Percentiles rank a stretch among this genome's conserved stretches.
Evolutionary conservation across 106 monocot genomes (phyloP).

Genomic region (Acorus gramineus): DNA sequence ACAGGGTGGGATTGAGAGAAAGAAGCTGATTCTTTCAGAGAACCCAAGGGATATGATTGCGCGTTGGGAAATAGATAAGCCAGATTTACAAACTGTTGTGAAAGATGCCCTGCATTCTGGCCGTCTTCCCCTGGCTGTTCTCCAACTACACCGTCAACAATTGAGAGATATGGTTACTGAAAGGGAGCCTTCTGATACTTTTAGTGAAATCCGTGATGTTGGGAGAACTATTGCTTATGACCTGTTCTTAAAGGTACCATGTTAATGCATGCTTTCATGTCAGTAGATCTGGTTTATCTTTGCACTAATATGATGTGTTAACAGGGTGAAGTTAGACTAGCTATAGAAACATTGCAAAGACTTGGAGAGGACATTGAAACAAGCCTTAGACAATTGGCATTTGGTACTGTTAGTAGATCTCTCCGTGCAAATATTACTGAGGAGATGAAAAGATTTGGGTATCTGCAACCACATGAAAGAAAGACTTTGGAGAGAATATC

Average conservation of each 20-base stretch:
- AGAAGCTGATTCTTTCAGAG: constrained; percentile 27
- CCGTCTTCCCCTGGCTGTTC: constrained; percentile 78
- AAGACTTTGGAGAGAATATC: constrained; percentile 56
- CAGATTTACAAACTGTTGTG: constrained; percentile 63
- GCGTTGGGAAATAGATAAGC: constrained; percentile 61
- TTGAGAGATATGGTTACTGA: constrained; percentile 33
- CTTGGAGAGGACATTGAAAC: constrained; percentile 83
- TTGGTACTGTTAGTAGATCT: constrained; percentile 80
- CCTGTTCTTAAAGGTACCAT: constrained; percentile 73
- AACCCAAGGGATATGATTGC: constrained; percentile 72
- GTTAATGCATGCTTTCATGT: background rate
- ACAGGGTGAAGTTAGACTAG: constrained; percentile 81
- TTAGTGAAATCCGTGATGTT: constrained; percentile 60
- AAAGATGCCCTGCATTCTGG: constrained; percentile 75
- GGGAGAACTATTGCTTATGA: constrained; percentile 87
- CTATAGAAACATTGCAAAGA: constrained; percentile 61
- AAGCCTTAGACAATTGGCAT: constrained; percentile 62
- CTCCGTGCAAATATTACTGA: constrained; percentile 54
- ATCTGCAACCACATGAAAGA: constrained; percentile 47
- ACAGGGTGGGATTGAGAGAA: constrained; percentile 9
- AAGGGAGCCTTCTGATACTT: constrained; percentile 49
- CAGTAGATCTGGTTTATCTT: background rate
- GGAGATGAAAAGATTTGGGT: constrained; percentile 63
- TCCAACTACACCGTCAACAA: constrained; percentile 68
- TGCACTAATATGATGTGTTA: constrained; percentile 13